Evolutionary conservation across 345 rosid genomes (phyloP).

Genomic region (Arabidopsis arenosa): DNA sequence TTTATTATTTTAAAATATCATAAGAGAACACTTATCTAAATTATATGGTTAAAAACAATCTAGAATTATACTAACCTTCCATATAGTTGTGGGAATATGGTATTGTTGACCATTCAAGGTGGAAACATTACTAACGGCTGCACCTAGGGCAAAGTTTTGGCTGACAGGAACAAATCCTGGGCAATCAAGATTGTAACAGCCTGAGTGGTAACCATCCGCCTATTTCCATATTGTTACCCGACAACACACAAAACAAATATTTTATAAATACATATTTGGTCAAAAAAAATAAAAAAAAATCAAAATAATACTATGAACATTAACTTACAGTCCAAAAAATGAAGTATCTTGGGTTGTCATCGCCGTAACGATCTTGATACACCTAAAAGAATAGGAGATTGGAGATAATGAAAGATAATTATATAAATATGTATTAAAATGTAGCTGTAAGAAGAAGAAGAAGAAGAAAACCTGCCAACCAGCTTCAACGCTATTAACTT

Average conservation of each 20-base stretch:
- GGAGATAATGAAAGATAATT: neutral
- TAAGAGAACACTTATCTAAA: neutral
- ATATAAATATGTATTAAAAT: neutral
- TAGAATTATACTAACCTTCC: conserved; percentile 21
- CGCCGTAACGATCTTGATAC: neutral
- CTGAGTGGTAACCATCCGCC: neutral
- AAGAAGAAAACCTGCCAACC: conserved; percentile 26
- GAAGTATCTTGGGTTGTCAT: conserved; percentile 26
- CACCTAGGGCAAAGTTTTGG: conserved; percentile 15
- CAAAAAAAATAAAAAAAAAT: neutral
- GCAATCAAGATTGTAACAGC: neutral
- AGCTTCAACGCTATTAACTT: neutral
- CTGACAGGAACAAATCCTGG: conserved; percentile 42
- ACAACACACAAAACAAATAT: neutral
- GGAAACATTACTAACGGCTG: conserved; percentile 17
- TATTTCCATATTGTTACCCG: neutral
- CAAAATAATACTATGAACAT: neutral
- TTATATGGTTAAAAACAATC: neutral
- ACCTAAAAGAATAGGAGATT: neutral
- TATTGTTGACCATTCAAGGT: conserved; percentile 30
- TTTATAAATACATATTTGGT: conserved; percentile 1
- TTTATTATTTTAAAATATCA: neutral
- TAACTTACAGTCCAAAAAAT: conserved; percentile 49
- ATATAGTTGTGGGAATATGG: neutral
- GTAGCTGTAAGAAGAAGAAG: too few species aligned